A percentile compares a stretch with the other conserved stretches of the same genome.
phyloP scores from a whole-genome alignment of 352 stramenopile genomes.

The Blastocystis sp. region DNA sequence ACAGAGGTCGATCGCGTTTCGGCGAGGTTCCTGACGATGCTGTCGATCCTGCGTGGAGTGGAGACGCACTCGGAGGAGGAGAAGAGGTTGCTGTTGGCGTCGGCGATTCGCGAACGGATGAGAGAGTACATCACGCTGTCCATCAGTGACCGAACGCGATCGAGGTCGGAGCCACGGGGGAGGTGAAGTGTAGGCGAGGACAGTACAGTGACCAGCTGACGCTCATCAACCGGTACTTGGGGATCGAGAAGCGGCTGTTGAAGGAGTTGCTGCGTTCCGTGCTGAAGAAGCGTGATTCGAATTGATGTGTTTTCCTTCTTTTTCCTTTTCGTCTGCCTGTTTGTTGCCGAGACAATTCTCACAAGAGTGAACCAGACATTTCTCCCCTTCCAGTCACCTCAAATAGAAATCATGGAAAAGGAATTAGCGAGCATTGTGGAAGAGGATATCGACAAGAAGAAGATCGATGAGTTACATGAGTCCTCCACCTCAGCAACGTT shows the following conservation, averaged over 20 bases:
- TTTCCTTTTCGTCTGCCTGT: background rate
- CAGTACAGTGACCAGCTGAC: background rate
- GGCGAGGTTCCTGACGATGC: background rate
- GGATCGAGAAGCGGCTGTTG: background rate
- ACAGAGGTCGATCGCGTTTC: background rate
- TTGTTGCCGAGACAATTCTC: background rate
- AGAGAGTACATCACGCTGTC: background rate
- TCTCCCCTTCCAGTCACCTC: background rate
- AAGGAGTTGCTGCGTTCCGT: background rate
- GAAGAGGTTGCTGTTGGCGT: background rate
- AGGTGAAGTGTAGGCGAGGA: background rate
- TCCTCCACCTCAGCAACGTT: background rate
- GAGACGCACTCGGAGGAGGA: background rate
- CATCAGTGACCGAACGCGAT: background rate
- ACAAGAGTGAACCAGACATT: background rate
- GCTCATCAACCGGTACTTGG: background rate
- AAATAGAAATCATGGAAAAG: background rate
- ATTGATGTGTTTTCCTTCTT: background rate
- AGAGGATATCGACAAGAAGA: background rate
- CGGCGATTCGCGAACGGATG: background rate
- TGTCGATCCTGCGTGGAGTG: background rate
- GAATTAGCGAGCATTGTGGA: background rate
- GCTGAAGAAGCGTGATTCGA: background rate
- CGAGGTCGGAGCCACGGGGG: background rate
- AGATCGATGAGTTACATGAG: background rate